phyloP scores from a whole-genome alignment of 345 rosid species.

The Cardiospermum halicacabum region DNA sequence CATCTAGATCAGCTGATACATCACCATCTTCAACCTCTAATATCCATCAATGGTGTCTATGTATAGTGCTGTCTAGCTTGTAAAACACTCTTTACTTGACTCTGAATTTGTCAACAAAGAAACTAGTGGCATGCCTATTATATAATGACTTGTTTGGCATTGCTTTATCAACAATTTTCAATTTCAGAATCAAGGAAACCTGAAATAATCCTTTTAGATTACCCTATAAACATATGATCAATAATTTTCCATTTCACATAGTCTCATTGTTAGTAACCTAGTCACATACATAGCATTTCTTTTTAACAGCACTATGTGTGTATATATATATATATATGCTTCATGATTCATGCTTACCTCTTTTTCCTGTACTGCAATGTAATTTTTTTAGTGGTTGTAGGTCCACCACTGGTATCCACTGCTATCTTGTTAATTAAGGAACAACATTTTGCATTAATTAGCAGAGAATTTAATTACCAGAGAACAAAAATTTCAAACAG shows the following conservation, averaged over 20 bases:
- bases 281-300: neutral
- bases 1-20: conserved; percentile 14
- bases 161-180: neutral
- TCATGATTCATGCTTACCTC: neutral
- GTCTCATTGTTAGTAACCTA: neutral
- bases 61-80: conserved; percentile 5
- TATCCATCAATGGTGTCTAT: neutral
- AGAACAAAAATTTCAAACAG: too few species aligned
- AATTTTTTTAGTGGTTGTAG: neutral
- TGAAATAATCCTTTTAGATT: neutral
- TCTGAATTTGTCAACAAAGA: neutral
- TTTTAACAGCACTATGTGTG: neutral
- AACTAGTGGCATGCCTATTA: conserved; percentile 1
- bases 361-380: neutral
- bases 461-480: neutral
- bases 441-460: neutral
- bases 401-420: conserved; percentile 2
- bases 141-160: neutral
- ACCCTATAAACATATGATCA: neutral
- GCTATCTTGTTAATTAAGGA: neutral
- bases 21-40: conserved; percentile 25
- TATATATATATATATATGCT: too few species aligned
- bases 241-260: neutral
- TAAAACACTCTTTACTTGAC: conserved; percentile 2
- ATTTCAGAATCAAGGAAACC: neutral